These are phyloP conservation scores for Brassica juncea DNA, from an alignment of 345 rosid species.

Conservation along the genomic window DNA sequence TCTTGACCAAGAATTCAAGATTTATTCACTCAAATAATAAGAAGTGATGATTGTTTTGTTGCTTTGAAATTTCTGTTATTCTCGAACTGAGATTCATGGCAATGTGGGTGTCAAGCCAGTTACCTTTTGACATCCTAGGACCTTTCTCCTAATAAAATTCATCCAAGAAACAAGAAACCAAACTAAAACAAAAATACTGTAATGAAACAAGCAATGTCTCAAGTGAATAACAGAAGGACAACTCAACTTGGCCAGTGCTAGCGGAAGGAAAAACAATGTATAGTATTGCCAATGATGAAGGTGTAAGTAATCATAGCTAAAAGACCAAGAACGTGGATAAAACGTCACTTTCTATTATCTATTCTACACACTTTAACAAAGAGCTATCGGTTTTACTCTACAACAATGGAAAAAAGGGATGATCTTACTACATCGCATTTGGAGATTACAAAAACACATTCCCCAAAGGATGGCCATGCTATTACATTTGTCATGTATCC, in stretches of 20 bases:
- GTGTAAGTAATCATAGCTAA: slow-evolving; percentile 7
- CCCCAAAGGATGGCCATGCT: slow-evolving; percentile 40
- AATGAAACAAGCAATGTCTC: neutral
- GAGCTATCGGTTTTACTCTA: neutral
- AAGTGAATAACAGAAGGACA: slow-evolving; percentile 2
- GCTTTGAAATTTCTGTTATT: slow-evolving; percentile 30
- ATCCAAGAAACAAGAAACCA: neutral
- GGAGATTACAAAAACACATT: slow-evolving; percentile 31
- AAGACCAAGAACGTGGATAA: neutral
- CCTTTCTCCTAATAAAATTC: slow-evolving; percentile 44
- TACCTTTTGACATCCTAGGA: slow-evolving; percentile 54
- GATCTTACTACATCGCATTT: slow-evolving; percentile 34
- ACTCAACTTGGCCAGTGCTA: slow-evolving; percentile 27
- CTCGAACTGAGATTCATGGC: slow-evolving; percentile 84
- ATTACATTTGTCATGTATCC: slow-evolving; percentile 29
- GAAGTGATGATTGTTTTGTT: neutral
- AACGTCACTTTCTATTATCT: slow-evolving; percentile 21
- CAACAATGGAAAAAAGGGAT: neutral
- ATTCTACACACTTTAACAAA: slow-evolving; percentile 12
- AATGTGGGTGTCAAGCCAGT: slow-evolving; percentile 89
- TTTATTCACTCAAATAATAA: neutral
- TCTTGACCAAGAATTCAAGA: neutral
- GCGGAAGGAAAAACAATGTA: neutral
- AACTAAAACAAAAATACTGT: neutral
- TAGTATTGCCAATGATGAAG: slow-evolving; percentile 1